A percentile compares a stretch with the other conserved stretches of the same genome.
Evolutionary conservation across 257 asterid genomes (phyloP).

Genomic region (Perilla frutescens): DNA sequence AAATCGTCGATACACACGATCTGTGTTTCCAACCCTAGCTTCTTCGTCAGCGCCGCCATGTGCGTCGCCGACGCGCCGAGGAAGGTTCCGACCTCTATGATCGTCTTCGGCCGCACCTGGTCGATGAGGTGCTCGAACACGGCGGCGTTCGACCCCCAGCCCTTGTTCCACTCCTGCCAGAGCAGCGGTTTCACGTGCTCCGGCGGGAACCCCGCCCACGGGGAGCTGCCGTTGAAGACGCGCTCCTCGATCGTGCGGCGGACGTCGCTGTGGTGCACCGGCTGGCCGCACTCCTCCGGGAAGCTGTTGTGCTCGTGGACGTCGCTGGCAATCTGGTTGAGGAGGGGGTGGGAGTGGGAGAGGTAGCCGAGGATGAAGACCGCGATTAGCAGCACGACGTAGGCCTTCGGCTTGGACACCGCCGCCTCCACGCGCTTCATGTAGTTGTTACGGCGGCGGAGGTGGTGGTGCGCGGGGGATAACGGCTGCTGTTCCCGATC

Average conservation of each 20-base stretch:
- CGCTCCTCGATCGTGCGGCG: conserved; percentile 47
- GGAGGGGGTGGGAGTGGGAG: conserved; percentile 35
- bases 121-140: conserved; percentile 63
- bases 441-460: conserved; percentile 16
- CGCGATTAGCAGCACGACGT: conserved; percentile 25
- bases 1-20: conserved; percentile 74
- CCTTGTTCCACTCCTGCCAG: conserved; percentile 44
- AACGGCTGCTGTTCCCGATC: conserved; percentile 14
- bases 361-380: conserved; percentile 45
- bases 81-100: conserved; percentile 69
- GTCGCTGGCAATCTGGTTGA: conserved; percentile 29
- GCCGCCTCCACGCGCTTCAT: not conserved
- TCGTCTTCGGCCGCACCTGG: conserved; percentile 52
- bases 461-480: conserved; percentile 13
- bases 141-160: conserved; percentile 67
- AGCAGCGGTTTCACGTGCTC: conserved; percentile 41
- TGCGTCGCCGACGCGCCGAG: conserved; percentile 75
- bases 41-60: conserved; percentile 52
- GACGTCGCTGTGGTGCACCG: not conserved
- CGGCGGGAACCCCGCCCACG: conserved; percentile 67
- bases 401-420: conserved; percentile 31
- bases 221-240: conserved; percentile 62
- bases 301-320: conserved; percentile 46
- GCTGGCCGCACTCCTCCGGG: conserved; percentile 33
- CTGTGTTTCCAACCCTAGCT: conserved; percentile 51